Evolutionary conservation across 2,329 filamentous ascomycete genomes (phyloP).

Genomic region (Phialophora expanda): DNA sequence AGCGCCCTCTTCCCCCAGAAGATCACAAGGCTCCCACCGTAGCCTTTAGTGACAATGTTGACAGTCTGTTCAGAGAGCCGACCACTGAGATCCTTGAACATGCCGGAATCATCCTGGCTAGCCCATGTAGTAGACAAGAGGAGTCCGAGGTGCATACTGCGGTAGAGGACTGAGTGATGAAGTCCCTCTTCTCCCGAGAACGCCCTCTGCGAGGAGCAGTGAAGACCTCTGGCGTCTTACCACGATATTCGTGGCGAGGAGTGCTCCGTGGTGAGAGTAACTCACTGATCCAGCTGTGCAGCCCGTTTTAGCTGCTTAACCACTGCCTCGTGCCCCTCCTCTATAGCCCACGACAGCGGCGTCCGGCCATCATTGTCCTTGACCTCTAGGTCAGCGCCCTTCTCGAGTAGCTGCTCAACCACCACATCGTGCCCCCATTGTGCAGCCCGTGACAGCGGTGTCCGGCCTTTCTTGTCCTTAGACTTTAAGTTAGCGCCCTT

Average conservation of each 20-base stretch:
- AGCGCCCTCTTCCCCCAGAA: slow-evolving; percentile 30
- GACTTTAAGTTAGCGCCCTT: slow-evolving; percentile 10
- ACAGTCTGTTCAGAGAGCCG: slow-evolving; percentile 43
- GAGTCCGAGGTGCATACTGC: not conserved
- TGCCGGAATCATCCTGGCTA: slow-evolving; percentile 43
- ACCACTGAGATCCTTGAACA: slow-evolving; percentile 46
- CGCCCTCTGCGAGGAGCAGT: too few relatives aligned
- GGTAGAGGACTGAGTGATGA: too few relatives aligned
- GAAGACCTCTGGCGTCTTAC: too few relatives aligned
- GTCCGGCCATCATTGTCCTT: slow-evolving; percentile 8
- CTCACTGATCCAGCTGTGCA: too few relatives aligned
- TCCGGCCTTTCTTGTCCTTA: slow-evolving; percentile 15
- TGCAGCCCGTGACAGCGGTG: slow-evolving; percentile 21
- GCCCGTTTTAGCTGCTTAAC: slow-evolving; percentile 31
- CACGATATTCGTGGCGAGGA: too few relatives aligned
- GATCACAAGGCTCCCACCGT: slow-evolving; percentile 33
- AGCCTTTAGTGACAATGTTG: slow-evolving; percentile 41
- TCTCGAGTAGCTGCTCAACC: slow-evolving; percentile 21
- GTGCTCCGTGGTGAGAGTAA: too few relatives aligned
- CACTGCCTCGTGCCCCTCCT: slow-evolving; percentile 13
- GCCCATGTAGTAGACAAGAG: slow-evolving; percentile 34
- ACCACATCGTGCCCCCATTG: slow-evolving; percentile 21
- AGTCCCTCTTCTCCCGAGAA: too few relatives aligned
- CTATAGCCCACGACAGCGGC: slow-evolving; percentile 8
- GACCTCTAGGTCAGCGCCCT: slow-evolving; percentile 22